Evolutionary conservation across 139 green algal genomes (phyloP), one percentile per base, ranked within the genome.

Genomic region (Tetradesmus lagerheimii): DNA sequence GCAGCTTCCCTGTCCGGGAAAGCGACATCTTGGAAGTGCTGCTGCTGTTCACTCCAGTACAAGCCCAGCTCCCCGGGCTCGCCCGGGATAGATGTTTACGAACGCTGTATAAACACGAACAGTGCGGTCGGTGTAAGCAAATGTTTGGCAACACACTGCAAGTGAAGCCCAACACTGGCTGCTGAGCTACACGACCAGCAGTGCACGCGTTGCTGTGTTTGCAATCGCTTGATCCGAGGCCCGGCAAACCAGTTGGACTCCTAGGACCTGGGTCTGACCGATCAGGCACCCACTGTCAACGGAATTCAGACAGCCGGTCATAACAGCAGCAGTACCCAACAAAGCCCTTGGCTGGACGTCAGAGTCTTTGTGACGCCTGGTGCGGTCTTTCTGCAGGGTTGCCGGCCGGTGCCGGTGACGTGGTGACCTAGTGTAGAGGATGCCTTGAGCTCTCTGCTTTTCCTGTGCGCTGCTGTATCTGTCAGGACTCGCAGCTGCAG

Each of bases 1-100:
- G 91, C 85, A 99, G 95, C 96, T 99, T 99, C 35, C 95, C 96
- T 23, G 96, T 98, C 78, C 95, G 94, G 38, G 95, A 96, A 38
- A 99, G 87, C 89, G 96, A 96, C 96, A 98, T 98, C 41, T 83
- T 96, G 80, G 79, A 23, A 71, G 57, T 89, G 84, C 66, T 81
- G 66, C 81, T 78, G 81, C 29, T 87, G 41, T 31, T 71, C 57
- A 71, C 57, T 71, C 74, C 34, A 38, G 74, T 80, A 43, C 76
- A 83, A 2, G 76, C 76, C 76, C 12, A 34, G 35, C 37, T 50
- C 14, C 71, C 31, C 71, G 23, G 57, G 57, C 57, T 71, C 20
- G 31, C 57, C 57, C 57, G 57, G 57, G 57, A 31, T 71, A n/a
- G 23, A 15, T 71, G 9, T 8, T 71, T 0, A 31, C 20, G 57